Base-by-base conservation (phyloP, 2,329 filamentous ascomycete genomes). In the Didymosphaeria variabile region DNA sequence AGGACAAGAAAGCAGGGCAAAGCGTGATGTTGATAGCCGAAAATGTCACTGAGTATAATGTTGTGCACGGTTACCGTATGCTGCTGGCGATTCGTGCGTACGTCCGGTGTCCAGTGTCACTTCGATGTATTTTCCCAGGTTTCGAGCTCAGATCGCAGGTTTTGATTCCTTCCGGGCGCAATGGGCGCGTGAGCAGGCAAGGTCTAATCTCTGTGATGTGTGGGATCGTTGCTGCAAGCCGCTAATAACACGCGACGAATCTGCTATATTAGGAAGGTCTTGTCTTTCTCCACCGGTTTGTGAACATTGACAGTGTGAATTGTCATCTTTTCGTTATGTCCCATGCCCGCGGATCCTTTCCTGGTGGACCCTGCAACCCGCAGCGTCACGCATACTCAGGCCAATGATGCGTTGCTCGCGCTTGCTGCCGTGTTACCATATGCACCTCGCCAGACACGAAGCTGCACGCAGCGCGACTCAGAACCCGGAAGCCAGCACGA, bases 1-100 rank as follows among this genome's bases (percentile, higher is more conserved):
- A 83, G 82, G 66, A 74, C 77, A 77, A 84, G 87, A 75, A 85
- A 87, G 77, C 81, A 85, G 71, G 83, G 85, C 67, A 87, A 86
- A 79, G 83, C 83, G 15, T 70, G 55, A 58, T 32, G 5, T 42
- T 26, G 49, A 21, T 21, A 29, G 44, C 8, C 12, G 26, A 32
- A 29, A 45, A 45, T 45, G n/a, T 21, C n/a, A 44, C 40, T 8
- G 17, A n/a, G 4, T 21, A 9, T 21, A 2, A 51, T 51, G 47
- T 21, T 21, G 47, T 49, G 46, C 15, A 40, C 38, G 38, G 5
- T 40, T 17, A 17, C 7, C 17, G 13, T 15, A 17, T 38, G 36
- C 36, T 12, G n/a, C n/a, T 36, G 34, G 36, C 40, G 40, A 44
- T 44, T 19, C 40, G n/a, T 21, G 40, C 21, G 40, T 44, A 21